Evolutionary conservation across 2,329 filamentous ascomycete genomes (phyloP).

Genomic region (Fusarium pseudograminearum): DNA sequence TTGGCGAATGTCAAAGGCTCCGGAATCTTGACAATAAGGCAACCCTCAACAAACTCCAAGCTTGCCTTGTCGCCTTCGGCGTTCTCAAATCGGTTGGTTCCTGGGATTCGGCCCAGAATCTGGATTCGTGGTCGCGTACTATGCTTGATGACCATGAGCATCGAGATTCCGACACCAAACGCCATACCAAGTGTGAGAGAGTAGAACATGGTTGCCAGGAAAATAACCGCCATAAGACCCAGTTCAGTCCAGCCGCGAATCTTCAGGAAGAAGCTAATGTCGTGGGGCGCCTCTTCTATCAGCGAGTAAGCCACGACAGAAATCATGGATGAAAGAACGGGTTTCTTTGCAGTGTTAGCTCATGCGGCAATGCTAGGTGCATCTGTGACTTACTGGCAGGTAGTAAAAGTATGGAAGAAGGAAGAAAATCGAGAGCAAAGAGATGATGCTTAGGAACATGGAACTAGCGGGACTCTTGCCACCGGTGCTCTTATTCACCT

Average conservation of each 20-base stretch:
- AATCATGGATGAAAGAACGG: slow-evolving; percentile 92
- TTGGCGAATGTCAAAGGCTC: slow-evolving; percentile 98
- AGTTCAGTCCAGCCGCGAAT: slow-evolving; percentile 91
- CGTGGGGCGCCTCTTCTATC: slow-evolving; percentile 94
- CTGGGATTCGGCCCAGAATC: slow-evolving; percentile 89
- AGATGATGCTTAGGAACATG: slow-evolving; percentile 85
- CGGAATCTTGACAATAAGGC: slow-evolving; percentile 95
- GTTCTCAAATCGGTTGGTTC: slow-evolving; percentile 86
- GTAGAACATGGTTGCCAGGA: slow-evolving; percentile 93
- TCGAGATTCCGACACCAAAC: slow-evolving; percentile 89
- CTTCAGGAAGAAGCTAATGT: slow-evolving; percentile 87
- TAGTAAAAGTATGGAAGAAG: slow-evolving; percentile 94
- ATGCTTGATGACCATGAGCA: slow-evolving; percentile 90
- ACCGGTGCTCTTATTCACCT: slow-evolving; percentile 92
- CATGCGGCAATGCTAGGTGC: background rate
- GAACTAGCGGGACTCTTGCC: slow-evolving; percentile 95
- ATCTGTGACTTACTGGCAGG: slow-evolving; percentile 76
- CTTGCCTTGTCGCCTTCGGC: slow-evolving; percentile 78
- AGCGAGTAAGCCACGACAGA: slow-evolving; percentile 94
- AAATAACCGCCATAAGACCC: slow-evolving; percentile 88
- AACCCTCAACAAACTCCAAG: slow-evolving; percentile 91
- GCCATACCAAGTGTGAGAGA: slow-evolving; percentile 94
- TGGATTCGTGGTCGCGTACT: slow-evolving; percentile 93
- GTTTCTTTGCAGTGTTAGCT: slow-evolving; percentile 71
- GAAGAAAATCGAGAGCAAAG: slow-evolving; percentile 82